A percentile compares a stretch with the other conserved stretches of the same genome.
Conservation (phyloP, 768 basidiomycete species). For the Lentinula lateritia region DNA sequence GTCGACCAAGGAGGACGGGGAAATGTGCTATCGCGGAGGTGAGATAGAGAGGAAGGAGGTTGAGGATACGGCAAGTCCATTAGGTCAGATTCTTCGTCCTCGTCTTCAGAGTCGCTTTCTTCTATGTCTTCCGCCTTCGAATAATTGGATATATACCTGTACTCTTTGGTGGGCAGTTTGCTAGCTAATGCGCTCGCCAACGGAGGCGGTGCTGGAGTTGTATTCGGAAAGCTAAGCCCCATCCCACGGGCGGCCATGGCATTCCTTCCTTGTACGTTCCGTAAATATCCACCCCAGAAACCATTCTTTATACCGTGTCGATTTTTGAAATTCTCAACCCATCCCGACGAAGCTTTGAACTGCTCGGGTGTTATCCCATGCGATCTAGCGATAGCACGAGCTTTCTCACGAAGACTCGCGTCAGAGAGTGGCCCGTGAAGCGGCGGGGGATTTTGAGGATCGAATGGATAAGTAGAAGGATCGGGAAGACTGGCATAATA, state of each 20-base stretch:
- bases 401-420: conserved; percentile 44
- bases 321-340: conserved; percentile 90
- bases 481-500: conserved; percentile 1
- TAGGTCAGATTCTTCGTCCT: conserved; percentile 7
- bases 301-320: conserved; percentile 73
- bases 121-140: neutral
- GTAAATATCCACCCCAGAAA: conserved; percentile 40
- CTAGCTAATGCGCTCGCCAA: neutral
- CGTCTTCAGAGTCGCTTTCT: conserved; percentile 11
- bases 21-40: neutral
- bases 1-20: conserved; percentile 4
- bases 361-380: conserved; percentile 58
- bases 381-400: conserved; percentile 39
- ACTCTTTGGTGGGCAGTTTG: neutral
- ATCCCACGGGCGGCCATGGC: conserved; percentile 8
- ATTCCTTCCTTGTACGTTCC: conserved; percentile 9
- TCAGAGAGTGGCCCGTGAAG: conserved; percentile 57
- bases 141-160: neutral
- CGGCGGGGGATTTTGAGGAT: conserved; percentile 9
- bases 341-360: conserved; percentile 90
- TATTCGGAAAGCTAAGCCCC: conserved; percentile 12
- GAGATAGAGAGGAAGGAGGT: neutral
- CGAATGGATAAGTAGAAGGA: neutral
- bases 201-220: neutral
- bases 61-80: neutral